phyloP scores from a whole-genome alignment of 2,329 filamentous ascomycete species.

The Claviceps maximensis region DNA sequence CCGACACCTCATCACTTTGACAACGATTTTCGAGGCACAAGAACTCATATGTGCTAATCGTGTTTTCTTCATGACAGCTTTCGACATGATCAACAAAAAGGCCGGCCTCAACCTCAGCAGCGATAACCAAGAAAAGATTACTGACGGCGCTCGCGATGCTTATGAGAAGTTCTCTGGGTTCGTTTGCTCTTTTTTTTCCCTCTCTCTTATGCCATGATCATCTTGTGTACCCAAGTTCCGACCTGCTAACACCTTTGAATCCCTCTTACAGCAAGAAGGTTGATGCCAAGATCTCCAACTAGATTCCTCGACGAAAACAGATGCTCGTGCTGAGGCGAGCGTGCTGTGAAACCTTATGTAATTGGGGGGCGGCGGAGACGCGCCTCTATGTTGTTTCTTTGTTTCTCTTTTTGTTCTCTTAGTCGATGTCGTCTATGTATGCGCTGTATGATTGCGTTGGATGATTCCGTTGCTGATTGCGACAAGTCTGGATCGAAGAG shows the following conservation, averaged over 20 bases:
- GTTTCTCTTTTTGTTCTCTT: background rate
- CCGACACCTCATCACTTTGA: background rate
- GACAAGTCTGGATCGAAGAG: too few species aligned
- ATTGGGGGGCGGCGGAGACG: background rate
- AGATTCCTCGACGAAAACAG: constrained; percentile 6
- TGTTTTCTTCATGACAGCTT: constrained; percentile 11
- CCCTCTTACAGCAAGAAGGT: constrained; percentile 11
- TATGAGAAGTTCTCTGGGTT: constrained; percentile 26
- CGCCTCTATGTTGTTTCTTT: background rate
- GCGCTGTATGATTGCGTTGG: background rate
- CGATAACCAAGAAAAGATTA: constrained; percentile 25
- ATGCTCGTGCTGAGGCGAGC: background rate
- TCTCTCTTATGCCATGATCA: background rate
- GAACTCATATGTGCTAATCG: background rate
- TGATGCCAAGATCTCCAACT: constrained; percentile 23
- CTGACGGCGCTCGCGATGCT: constrained; percentile 19
- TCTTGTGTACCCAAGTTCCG: background rate
- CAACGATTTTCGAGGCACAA: too few species aligned
- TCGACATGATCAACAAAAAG: constrained; percentile 19
- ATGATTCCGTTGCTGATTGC: background rate
- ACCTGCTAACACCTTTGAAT: background rate
- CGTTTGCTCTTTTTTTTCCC: constrained; percentile 2
- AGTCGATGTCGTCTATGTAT: background rate
- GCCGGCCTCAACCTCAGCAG: constrained; percentile 20
- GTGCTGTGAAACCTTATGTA: background rate